Evolutionary conservation across 176 grass and related monocot genomes (phyloP), one percentile per base, ranked within the genome.

Genomic region (Eragrostis nindensis): DNA sequence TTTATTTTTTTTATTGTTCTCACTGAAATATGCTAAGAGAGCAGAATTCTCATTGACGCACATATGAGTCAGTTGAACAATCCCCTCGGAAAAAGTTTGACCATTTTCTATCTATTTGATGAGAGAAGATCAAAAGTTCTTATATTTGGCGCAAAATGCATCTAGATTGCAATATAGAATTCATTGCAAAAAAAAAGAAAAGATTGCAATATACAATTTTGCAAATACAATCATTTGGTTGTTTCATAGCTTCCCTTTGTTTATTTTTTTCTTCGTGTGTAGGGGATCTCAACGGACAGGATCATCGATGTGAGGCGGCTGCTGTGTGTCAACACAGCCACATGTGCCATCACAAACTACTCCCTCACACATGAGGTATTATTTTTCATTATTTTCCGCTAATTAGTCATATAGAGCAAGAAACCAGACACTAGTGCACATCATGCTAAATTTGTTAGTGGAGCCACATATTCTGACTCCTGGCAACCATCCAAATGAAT

Each of bases 281-380:
- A 99, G 96, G 96, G 92, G 47, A 99, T 99, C 76, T 99, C 96
- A 42, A 99, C 96, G 57, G 96, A 99, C 72, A 89, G 82, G 89
- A 95, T 95, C 72, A 93, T 99, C 7, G 96, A 99, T 48, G 59
- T 99, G 60, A 92, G 90, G 82, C 85, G 96, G 75, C 79, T 99
- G 59, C 86, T 99, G 17, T 90, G 88, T 32, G 92, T 91, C 43
- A 91, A 93, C 84, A 90, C 96, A 13, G 49, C 86, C 79, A 86
- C 96, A 4, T 99, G 96, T 68, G 86, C 85, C 61, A 91, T 99
- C 73, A 95, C 96, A 75, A 93, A 90, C 63, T 99, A 93, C 80
- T 95, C 88, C 16, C 82, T 99, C 13, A 86, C 88, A 38, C 92
- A 93, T 62, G 96, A 99, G 96, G 96, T 99, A 92, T 39, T 26